phyloP scores from a whole-genome alignment of 2,329 filamentous ascomycete genomes.

The Lachnellula suecica region DNA sequence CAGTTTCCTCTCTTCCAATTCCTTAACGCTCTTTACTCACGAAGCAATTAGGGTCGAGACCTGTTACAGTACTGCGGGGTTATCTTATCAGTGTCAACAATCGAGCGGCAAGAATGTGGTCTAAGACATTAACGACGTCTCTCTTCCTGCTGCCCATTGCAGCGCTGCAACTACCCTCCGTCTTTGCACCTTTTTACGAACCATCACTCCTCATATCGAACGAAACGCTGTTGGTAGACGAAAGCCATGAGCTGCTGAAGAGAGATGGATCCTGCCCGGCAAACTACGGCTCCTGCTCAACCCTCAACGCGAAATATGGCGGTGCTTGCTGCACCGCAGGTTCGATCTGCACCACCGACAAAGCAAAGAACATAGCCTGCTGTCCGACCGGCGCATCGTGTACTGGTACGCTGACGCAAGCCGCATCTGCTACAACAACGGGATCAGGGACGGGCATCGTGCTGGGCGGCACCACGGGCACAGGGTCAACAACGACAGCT shows the following conservation, averaged over 20 bases:
- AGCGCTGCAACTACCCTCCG: conserved; percentile 27
- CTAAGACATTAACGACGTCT: conserved; percentile 6
- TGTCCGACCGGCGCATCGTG: conserved; percentile 33
- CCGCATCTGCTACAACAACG: conserved; percentile 15
- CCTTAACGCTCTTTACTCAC: conserved; percentile 2
- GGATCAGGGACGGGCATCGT: conserved; percentile 8
- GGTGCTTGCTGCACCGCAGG: conserved; percentile 33
- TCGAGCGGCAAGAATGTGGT: conserved; percentile 18
- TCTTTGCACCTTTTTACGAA: conserved; percentile 26
- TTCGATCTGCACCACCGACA: conserved; percentile 31
- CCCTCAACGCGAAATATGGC: conserved; percentile 23
- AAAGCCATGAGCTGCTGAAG: conserved; percentile 25
- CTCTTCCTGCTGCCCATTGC: conserved; percentile 20
- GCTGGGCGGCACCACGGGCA: conserved; percentile 10
- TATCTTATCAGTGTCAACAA: conserved; percentile 12
- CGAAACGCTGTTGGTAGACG: conserved; percentile 16
- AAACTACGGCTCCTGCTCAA: conserved; percentile 33
- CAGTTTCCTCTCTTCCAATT: not conserved
- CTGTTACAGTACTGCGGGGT: not conserved
- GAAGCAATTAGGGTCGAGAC: conserved; percentile 1
- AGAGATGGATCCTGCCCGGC: conserved; percentile 30
- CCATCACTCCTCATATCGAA: conserved; percentile 20
- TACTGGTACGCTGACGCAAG: conserved; percentile 28
- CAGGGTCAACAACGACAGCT: conserved; percentile 12
- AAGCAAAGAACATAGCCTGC: conserved; percentile 31